Conservation (phyloP, 148 eudicot genomes). For the Heliamphora exappendiculata region DNA sequence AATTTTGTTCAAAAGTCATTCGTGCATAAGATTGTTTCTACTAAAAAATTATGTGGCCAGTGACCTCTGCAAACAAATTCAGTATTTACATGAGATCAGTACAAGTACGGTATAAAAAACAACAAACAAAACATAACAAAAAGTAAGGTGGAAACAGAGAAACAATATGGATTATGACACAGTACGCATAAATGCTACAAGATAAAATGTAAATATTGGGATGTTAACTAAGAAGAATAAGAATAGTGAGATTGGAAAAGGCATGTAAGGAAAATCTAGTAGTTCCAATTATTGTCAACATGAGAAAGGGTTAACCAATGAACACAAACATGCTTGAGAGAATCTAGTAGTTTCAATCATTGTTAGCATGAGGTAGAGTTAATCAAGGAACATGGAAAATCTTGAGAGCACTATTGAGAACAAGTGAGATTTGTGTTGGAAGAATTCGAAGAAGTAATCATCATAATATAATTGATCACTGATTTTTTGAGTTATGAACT, state of each 20-base stretch:
- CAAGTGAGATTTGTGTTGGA: neutral
- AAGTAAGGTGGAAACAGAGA: neutral
- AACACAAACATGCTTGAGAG: neutral
- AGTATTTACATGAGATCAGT: neutral
- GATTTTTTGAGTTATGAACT: neutral
- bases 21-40: neutral
- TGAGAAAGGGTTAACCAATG: conserved; percentile 1
- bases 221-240: neutral
- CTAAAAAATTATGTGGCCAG: neutral
- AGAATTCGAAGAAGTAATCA: neutral
- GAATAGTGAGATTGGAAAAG: neutral
- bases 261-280: neutral
- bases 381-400: neutral
- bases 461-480: neutral
- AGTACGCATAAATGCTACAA: neutral
- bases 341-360: no score
- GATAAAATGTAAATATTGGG: neutral
- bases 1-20: neutral
- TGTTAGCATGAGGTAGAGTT: neutral
- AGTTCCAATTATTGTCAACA: neutral
- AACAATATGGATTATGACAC: neutral
- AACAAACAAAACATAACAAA: neutral
- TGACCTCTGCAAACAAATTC: conserved; percentile 1
- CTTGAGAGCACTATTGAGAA: neutral
- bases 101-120: neutral